Percentiles rank a stretch among this genome's conserved stretches.
Conservation (phyloP, 2,329 filamentous ascomycete genomes). For the Sarocladium brachiariae region DNA sequence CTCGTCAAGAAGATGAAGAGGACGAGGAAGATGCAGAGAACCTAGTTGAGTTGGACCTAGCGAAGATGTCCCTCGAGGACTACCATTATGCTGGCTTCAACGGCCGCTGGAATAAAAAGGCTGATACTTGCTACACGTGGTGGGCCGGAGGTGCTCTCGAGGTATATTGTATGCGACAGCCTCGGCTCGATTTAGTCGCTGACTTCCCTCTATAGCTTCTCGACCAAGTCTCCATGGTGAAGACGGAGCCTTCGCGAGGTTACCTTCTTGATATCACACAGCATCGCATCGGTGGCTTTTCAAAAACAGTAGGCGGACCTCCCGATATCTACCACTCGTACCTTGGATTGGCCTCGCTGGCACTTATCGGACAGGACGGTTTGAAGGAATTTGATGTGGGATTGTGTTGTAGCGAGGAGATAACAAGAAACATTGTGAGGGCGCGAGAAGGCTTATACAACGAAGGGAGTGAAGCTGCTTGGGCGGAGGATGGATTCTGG, state of each 20-base stretch:
- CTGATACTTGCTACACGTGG: constrained; percentile 94
- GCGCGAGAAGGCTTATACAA: constrained; percentile 34
- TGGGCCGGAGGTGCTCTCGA: constrained; percentile 69
- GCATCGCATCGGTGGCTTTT: constrained; percentile 76
- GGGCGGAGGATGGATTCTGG: constrained; percentile 23
- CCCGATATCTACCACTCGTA: constrained; percentile 86
- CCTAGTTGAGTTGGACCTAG: constrained; percentile 27
- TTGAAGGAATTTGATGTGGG: constrained; percentile 67
- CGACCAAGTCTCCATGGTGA: background rate
- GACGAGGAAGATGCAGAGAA: constrained; percentile 37
- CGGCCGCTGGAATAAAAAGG: constrained; percentile 82
- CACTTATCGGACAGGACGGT: constrained; percentile 62
- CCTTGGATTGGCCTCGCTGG: constrained; percentile 74
- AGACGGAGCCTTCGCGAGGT: constrained; percentile 50
- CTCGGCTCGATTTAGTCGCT: background rate
- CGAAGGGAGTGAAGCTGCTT: constrained; percentile 6
- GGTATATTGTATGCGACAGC: constrained; percentile 20
- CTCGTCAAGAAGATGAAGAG: constrained; percentile 36
- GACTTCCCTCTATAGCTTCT: constrained; percentile 31
- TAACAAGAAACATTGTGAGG: constrained; percentile 40
- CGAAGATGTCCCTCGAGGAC: constrained; percentile 24
- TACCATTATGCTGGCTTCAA: constrained; percentile 68
- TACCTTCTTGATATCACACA: constrained; percentile 84
- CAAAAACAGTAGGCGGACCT: constrained; percentile 60
- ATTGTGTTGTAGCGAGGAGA: constrained; percentile 65